Percentiles rank a stretch among this genome's conserved stretches.
Evolutionary conservation across 2,329 filamentous ascomycete genomes (phyloP).

Genomic region (Aspergillus brunneoviolaceus): DNA sequence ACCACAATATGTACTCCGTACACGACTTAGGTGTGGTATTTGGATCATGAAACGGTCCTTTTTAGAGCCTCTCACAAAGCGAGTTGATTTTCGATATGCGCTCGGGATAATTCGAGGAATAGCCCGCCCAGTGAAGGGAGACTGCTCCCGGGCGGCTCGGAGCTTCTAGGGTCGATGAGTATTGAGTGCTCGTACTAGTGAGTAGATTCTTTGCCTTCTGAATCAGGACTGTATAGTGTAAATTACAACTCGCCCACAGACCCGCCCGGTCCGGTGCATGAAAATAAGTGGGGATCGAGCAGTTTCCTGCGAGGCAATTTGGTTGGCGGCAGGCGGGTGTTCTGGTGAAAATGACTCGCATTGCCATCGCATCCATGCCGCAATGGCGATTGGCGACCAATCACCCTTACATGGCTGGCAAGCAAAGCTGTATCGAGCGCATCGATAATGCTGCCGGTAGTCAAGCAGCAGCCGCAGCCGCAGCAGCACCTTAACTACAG

Average conservation of each 20-base stretch:
- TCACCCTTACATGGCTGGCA: neutral
- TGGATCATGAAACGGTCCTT: too few relatives aligned
- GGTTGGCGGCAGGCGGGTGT: neutral
- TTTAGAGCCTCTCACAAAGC: too few relatives aligned
- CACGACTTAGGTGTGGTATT: neutral
- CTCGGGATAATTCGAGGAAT: neutral
- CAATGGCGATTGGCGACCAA: neutral
- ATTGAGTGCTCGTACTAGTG: too few relatives aligned
- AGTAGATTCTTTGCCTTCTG: neutral
- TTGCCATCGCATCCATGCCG: conserved; percentile 4
- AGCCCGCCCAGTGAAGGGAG: neutral
- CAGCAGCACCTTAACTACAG: neutral
- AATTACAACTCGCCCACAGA: conserved; percentile 5
- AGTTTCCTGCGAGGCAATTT: conserved; percentile 9
- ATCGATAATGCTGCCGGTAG: neutral
- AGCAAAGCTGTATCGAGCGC: neutral
- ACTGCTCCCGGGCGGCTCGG: neutral
- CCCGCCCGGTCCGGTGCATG: conserved; percentile 26
- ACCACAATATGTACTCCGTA: neutral
- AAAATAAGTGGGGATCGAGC: conserved; percentile 25
- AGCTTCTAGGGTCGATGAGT: neutral
- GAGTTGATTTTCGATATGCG: neutral
- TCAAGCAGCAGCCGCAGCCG: neutral
- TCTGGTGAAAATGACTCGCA: conserved; percentile 21
- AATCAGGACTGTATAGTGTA: neutral